Percentiles rank a stretch among this genome's conserved stretches.
phyloP scores from a whole-genome alignment of 371 early-diverging fungal genomes.

The Rhizopus stolonifer region DNA sequence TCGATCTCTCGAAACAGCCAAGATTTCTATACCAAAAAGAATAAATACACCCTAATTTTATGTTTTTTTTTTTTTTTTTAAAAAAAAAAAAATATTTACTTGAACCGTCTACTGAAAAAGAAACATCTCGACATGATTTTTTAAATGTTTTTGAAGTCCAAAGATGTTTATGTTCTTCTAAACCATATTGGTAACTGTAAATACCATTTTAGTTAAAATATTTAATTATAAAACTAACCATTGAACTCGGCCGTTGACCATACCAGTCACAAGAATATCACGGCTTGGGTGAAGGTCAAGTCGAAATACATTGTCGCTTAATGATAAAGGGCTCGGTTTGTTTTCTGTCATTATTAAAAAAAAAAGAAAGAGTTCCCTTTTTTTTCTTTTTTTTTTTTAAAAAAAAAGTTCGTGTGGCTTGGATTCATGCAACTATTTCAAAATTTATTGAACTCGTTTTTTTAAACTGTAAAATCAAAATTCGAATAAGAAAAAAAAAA shows the following conservation, averaged over 20 bases:
- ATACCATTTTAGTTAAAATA: conserved; percentile 16
- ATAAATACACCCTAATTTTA: not conserved
- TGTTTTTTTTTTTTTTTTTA: not conserved
- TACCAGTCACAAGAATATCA: conserved; percentile 66
- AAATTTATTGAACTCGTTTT: no score
- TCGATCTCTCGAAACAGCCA: conserved; percentile 79
- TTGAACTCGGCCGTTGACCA: conserved; percentile 69
- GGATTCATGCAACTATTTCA: no score
- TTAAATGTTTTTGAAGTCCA: conserved; percentile 65
- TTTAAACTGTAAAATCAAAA: no score
- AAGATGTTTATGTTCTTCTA: conserved; percentile 50
- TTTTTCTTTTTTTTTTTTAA: not conserved
- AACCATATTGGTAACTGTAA: conserved; percentile 37
- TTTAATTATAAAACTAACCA: conserved; percentile 26
- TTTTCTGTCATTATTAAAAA: not conserved
- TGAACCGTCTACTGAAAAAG: conserved; percentile 68
- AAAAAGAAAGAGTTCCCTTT: not conserved
- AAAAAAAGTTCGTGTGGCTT: no score
- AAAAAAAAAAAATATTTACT: conserved; percentile 49
- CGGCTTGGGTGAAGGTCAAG: conserved; percentile 69
- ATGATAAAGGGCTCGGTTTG: conserved; percentile 18
- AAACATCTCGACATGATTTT: conserved; percentile 78
- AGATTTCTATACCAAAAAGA: conserved; percentile 40
- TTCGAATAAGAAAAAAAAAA: no score
- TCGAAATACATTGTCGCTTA: conserved; percentile 58